Base-by-base conservation (phyloP, 257 asterid species). In the Capsicum baccatum region DNA sequence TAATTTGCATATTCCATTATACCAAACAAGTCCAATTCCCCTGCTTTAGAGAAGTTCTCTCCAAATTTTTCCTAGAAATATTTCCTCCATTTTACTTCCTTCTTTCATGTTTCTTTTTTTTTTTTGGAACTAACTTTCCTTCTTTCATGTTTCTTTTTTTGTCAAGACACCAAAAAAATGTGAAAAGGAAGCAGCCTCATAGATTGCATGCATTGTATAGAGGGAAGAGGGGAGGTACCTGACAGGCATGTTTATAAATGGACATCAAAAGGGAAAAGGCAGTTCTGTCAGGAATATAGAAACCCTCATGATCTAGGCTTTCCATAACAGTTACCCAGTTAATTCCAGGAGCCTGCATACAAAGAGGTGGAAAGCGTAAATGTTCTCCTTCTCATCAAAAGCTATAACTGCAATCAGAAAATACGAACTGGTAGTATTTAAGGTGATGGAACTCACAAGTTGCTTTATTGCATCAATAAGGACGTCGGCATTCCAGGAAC, bases 241-340 rank as follows among this genome's bases (percentile, higher is more conserved):
- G 95, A 90, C 99, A 94, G 26, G 97, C 97, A 91, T 79, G 87
- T 84, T 84, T 89, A 79, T 94, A 97, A 83, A 91, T 88, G 63
- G 97, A 91, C 97, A 95, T 95, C 48, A 97, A 93, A 90, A 95
- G 90, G 76, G 94, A 88, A 91, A 97, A 97, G 10, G 99, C 96
- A 44, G 92, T 89, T 85, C 90, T 97, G 44, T 92, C 90, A 79
- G 97, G 96, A 73, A 97, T 84, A 85, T 89, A 90, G 85, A 97
- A 97, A 39, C 97, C 98, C 89, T 97, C 99, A 14, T 95, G 96
- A 82, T 97, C 99, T 88, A 97, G 93, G 86, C 93, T 94, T 88
- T 89, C 98, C 90, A 92, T 82, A 79, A 95, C 99, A 85, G 63
- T 86, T 66, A 79, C 79, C 99, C 99, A 97, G 89, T 92, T 91